Evolutionary conservation across 331 rosid species (phyloP), one percentile per base, ranked within the genome.

Genomic region (Spiraea crenata): DNA sequence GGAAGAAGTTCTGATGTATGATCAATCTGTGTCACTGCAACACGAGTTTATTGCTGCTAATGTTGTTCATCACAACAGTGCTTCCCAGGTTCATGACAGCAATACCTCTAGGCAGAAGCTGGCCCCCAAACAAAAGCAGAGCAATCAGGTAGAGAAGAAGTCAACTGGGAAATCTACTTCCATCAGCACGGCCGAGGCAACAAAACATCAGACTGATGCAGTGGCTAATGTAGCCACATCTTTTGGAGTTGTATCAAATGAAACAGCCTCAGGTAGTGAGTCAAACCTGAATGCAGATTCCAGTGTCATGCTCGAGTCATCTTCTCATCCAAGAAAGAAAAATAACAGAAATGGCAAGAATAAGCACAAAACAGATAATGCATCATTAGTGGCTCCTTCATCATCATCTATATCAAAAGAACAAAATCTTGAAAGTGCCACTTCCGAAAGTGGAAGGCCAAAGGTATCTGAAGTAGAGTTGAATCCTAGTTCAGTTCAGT

Each of bases 291-390:
- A 75, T 70, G 65, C 67, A 64, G 82, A 73, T 72, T 20, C 82
- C 76, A 74, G 74, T 85, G 60, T 70, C 45, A 42, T 69, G 60
- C 69, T 51, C 9, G 93, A 86, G 73, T 64, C 89, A 49, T 80
- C 86, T 42, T 67, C 75, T 44, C 79, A 80, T 74, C 80, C 74
- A 57, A 88, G 88, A 88, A 89, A 79, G 96, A 95, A 89, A 80
- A 77, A 74, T 77, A 78, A 34, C 73, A 81, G 80, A 88, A 88
- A 51, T 83, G 81, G 80, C 39, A 95, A 78, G 87, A 86, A 73
- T 83, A 91, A 84, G 83, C 95, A 86, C 55, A 91, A 76, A 73
- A 77, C 77, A 56, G 96, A 91, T 50, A 89, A 76, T 50, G 68
- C 73, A 63, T 82, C 79, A 37, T 55, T 74, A 34, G 31, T 55